Percentiles rank a stretch among this genome's conserved stretches.
Conservation (phyloP, 306 rosid genomes). For the Hippophae rhamnoides region DNA sequence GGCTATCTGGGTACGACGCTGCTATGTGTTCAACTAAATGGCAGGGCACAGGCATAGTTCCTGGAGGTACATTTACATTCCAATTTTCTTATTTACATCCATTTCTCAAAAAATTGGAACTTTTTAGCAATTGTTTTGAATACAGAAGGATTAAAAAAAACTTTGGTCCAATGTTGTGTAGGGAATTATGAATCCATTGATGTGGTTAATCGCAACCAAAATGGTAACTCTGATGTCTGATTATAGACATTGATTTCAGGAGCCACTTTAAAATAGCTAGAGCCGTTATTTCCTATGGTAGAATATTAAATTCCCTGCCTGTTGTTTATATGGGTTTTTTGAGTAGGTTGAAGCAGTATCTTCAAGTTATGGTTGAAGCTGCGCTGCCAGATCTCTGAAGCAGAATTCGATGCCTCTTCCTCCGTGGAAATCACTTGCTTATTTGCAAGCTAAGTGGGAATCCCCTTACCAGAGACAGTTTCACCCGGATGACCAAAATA, state of each 20-base stretch:
- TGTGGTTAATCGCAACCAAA: slow-evolving; percentile 38
- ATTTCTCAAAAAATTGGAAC: too few relatives aligned
- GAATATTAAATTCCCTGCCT: slow-evolving; percentile 74
- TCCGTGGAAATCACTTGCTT: slow-evolving; percentile 87
- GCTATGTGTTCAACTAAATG: slow-evolving; percentile 77
- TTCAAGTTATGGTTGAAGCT: slow-evolving; percentile 87
- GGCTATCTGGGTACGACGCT: slow-evolving; percentile 75
- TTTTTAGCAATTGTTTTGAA: too few relatives aligned
- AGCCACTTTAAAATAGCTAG: slow-evolving; percentile 30
- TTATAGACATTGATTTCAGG: slow-evolving; percentile 69
- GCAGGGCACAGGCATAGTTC: slow-evolving; percentile 88
- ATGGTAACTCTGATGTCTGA: slow-evolving; percentile 61
- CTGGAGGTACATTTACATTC: slow-evolving; percentile 59
- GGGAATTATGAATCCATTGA: slow-evolving; percentile 94
- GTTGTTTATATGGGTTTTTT: slow-evolving; percentile 68
- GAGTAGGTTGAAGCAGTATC: slow-evolving; percentile 56
- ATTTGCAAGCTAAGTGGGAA: slow-evolving; percentile 84
- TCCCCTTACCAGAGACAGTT: slow-evolving; percentile 61
- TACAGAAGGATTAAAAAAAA: too few relatives aligned
- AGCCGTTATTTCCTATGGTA: slow-evolving; percentile 79
- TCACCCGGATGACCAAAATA: slow-evolving; percentile 29
- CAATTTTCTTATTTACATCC: too few relatives aligned
- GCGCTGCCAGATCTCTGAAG: slow-evolving; percentile 58
- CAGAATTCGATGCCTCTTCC: slow-evolving; percentile 97
- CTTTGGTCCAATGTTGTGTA: slow-evolving; percentile 8